Conservation (phyloP, 2,329 filamentous ascomycete genomes). For the Nectriaceae sp. region DNA sequence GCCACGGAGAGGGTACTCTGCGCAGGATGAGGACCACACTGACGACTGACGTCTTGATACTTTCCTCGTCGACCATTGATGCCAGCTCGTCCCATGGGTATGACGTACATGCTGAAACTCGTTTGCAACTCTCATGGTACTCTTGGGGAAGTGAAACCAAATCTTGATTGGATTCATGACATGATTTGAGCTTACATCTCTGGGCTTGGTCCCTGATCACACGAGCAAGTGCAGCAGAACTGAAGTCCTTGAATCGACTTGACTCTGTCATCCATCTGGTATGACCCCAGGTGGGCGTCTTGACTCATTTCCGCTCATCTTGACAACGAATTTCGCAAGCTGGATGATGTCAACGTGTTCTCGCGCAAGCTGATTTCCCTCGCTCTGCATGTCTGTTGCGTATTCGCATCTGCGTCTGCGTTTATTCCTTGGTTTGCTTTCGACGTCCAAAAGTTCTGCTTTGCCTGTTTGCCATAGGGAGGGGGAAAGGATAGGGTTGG, state of each 20-base stretch:
- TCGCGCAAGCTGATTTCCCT: background rate
- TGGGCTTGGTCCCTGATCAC: background rate
- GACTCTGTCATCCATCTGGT: background rate
- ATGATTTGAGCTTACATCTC: constrained; percentile 12
- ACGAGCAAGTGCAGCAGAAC: background rate
- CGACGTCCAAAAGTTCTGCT: constrained; percentile 3
- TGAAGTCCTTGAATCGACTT: constrained; percentile 6
- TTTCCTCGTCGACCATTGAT: constrained; percentile 26
- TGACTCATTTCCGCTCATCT: background rate
- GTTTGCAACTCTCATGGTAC: constrained; percentile 16
- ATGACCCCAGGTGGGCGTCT: constrained; percentile 1
- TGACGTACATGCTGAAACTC: constrained; percentile 27
- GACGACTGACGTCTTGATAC: constrained; percentile 32
- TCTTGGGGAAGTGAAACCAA: constrained; percentile 19
- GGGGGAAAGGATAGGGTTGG: constrained; percentile 6
- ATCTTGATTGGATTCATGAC: constrained; percentile 19
- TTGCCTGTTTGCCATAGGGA: constrained; percentile 7
- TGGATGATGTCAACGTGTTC: background rate
- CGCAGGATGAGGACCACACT: constrained; percentile 8
- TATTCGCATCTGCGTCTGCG: constrained; percentile 9
- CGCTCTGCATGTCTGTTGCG: background rate
- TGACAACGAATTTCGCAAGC: constrained; percentile 1
- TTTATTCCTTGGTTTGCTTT: constrained; percentile 4
- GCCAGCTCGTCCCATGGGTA: constrained; percentile 24
- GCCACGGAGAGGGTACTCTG: too few relatives aligned